These are phyloP conservation scores for Penicillium crystallinum DNA, from an alignment of 495 filamentous ascomycete species.

Conservation along the genomic window DNA sequence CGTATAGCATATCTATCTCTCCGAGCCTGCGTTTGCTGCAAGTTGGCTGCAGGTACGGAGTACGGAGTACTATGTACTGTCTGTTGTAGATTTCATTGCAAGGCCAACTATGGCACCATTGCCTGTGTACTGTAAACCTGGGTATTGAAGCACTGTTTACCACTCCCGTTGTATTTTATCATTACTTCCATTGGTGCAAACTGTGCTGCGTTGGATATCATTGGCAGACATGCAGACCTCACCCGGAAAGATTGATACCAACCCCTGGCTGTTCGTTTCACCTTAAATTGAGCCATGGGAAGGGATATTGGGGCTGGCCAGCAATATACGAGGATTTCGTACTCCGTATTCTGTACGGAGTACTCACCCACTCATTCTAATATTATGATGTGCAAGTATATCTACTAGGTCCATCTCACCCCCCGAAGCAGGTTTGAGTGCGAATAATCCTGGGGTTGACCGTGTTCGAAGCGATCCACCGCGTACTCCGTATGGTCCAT, in stretches of 20 bases:
- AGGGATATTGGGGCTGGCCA: not conserved
- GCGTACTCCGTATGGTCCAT: too few species aligned
- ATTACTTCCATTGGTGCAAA: not conserved
- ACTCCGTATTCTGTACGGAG: too few species aligned
- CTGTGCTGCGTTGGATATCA: not conserved
- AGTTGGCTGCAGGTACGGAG: not conserved
- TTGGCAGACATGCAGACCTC: not conserved
- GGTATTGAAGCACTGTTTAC: not conserved
- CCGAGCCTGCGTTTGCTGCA: not conserved
- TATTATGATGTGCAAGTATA: too few species aligned
- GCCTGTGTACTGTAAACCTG: not conserved
- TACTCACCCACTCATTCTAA: too few species aligned
- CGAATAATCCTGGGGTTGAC: too few species aligned
- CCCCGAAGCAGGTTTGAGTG: too few species aligned
- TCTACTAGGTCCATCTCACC: too few species aligned
- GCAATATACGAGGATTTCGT: too few species aligned
- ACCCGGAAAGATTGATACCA: not conserved
- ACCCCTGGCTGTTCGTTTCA: not conserved
- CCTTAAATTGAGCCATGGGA: not conserved
- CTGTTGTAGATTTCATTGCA: not conserved
- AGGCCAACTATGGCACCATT: not conserved
- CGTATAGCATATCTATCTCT: not conserved
- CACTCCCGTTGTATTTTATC: not conserved
- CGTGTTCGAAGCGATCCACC: too few species aligned
- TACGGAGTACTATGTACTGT: not conserved